Evolutionary conservation across 225 moss, liverwort and hornwort species (phyloP).

Genomic region (Pseudisothecium myosuroides): DNA sequence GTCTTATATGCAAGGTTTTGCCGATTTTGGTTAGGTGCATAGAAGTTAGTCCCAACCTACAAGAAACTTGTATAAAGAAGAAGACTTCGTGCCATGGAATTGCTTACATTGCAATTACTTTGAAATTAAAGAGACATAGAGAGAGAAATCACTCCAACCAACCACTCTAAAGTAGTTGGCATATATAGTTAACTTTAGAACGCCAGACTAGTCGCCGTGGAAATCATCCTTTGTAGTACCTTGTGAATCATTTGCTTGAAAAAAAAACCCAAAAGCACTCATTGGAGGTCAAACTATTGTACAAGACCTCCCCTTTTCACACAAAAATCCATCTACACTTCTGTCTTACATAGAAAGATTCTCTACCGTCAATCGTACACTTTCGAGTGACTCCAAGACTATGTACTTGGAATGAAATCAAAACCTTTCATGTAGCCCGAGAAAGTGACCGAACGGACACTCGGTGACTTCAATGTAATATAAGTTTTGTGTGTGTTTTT

Average conservation of each 20-base stretch:
- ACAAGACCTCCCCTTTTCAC: not conserved
- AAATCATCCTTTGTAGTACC: not conserved
- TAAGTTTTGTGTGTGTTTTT: too few relatives aligned
- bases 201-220: rapidly evolving
- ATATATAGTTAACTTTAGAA: not conserved
- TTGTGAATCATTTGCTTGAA: not conserved
- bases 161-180: not conserved
- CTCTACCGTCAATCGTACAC: not conserved
- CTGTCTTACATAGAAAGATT: not conserved
- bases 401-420: not conserved
- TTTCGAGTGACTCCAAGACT: not conserved
- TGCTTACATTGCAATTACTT: not conserved
- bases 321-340: not conserved
- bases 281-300: not conserved
- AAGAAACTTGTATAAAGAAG: too few relatives aligned
- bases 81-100: not conserved
- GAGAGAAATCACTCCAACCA: not conserved
- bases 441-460: not conserved
- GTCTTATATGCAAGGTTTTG: not conserved
- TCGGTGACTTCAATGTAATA: not conserved
- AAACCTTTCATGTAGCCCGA: not conserved
- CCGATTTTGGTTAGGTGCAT: not conserved
- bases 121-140: not conserved
- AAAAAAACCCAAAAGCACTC: not conserved
- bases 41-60: not conserved